Evolutionary conservation across 2,329 filamentous ascomycete genomes (phyloP), one percentile per base, ranked within the genome.

Genomic region (Scedosporium apiospermum): DNA sequence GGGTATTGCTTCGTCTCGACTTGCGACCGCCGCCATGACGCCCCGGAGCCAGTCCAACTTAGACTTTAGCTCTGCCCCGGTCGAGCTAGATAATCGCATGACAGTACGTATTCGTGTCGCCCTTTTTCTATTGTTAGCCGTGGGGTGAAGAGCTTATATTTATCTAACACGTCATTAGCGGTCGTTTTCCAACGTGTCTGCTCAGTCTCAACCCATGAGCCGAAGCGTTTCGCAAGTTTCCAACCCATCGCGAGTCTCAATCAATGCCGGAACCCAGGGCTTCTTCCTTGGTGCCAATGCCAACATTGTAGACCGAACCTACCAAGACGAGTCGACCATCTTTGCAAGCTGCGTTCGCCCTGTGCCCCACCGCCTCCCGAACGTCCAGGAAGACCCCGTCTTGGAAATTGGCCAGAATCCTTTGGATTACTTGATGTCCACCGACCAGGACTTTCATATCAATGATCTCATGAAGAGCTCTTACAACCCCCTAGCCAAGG

Each of bases 141-240:
- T n/a, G 27, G 16, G 26, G n/a, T 27, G 18, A 26, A n/a, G 16
- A 7, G 23, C 38, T 14, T 4, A 16, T 14, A 55, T 23, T 26
- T 18, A 41, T 18, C 49, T 61, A 61, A 61, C 46, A 21, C 4
- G 16, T 9, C 12, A 23, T 7, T 27, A 62, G 60, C 60, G 60
- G 30, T 62, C 60, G 23, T 21, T 30, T n/a, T 62, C 59, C 26
- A 61, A 27, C 59, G 41, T 61, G n/a, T 61, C 60, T 26, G 60
- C 60, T 26, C 51, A 46, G 7, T 70, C 73, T 1, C 71, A 74
- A 34, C 70, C 71, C 65, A 82, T 81, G 79, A 73, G 74, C 67
- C 77, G 79, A 63, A 76, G 72, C 62, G 69, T 71, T 14, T 81
- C 79, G 46, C 76, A 72, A 66, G 71, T 73, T 38, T 77, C 77